Base-by-base conservation (phyloP, 495 filamentous ascomycete species). In the Astrocystis sublimbata region DNA sequence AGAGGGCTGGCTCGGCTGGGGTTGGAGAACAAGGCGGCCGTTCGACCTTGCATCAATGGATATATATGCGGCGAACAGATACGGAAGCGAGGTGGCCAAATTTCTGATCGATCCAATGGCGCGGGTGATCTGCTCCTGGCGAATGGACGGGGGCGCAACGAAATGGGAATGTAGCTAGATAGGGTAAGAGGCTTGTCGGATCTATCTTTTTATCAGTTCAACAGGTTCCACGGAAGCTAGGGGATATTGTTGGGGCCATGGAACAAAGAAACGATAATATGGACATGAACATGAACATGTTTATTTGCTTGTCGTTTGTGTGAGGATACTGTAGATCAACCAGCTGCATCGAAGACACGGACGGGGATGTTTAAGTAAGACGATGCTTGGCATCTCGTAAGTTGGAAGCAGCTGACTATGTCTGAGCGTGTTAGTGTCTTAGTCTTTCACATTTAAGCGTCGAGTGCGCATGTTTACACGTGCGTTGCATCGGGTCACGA, bases 121-220 rank as follows among this genome's bases (percentile, higher is more conserved):
- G 26, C 54, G 40, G 54, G 26, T 43, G 26, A 57, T 43, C 38
- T 57, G 54, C 54, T 57, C 54, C 54, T 33, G n/a, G 40, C 54
- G 54, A 57, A 49, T 8, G n/a, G 6, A 49, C n/a, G 46, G 21
- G 13, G 23, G 2, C 7, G n/a, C 5, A 35, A n/a, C 15, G 23
- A 45, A 23, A 57, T 21, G 40, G 53, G 9, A n/a, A 17, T 12
- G 15, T 13, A 7, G 15, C 38, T 31, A 1, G 23, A 43, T 33
- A 28, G 19, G 35, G 53, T 43, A 42, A 26, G 7, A 1, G 31
- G 24, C 38, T 31, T 43, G 38, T 43, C 24, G 7, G 36, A 31
- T 56, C 26, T 43, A 8, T 30, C 36, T 13, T 28, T 56, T 56
- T 24, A n/a, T n/a, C n/a, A n/a, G n/a, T n/a, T n/a, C n/a, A n/a